These are phyloP conservation scores for Fusarium sp. DNA, from an alignment of 2,329 filamentous ascomycete species.

Conservation along the genomic window DNA sequence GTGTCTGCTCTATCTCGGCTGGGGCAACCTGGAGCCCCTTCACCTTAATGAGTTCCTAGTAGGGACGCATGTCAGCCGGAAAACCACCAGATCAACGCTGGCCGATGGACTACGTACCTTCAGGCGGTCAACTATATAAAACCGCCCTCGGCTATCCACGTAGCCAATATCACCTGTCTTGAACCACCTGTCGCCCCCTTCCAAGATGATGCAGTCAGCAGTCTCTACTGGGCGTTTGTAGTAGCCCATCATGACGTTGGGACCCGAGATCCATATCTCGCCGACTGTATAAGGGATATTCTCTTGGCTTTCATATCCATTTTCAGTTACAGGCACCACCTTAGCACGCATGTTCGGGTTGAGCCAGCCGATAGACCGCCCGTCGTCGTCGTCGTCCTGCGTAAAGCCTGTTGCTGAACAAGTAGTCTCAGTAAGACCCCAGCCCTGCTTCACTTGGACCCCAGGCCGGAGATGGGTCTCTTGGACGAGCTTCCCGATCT, in stretches of 20 bases:
- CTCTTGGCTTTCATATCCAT: not conserved
- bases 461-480: not conserved
- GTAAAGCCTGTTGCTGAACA: not conserved
- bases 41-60: not conserved
- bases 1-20: not conserved
- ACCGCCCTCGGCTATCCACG: not conserved
- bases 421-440: not conserved
- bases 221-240: not conserved
- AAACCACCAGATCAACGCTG: not conserved
- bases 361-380: not conserved
- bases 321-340: not conserved
- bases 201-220: not conserved
- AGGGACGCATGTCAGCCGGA: not conserved
- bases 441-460: not conserved
- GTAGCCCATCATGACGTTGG: not conserved
- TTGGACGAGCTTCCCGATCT: not conserved
- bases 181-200: not conserved
- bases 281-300: not conserved
- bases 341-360: not conserved
- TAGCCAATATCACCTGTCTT: not conserved
- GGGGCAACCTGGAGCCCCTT: not conserved
- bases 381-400: too few relatives aligned
- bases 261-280: not conserved
- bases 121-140: not conserved
- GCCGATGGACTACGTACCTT: not conserved